A percentile compares a stretch with the other conserved stretches of the same genome.
Evolutionary conservation across 2,329 filamentous ascomycete species (phyloP).

Genomic region (Rhynchosporium graminicola): DNA sequence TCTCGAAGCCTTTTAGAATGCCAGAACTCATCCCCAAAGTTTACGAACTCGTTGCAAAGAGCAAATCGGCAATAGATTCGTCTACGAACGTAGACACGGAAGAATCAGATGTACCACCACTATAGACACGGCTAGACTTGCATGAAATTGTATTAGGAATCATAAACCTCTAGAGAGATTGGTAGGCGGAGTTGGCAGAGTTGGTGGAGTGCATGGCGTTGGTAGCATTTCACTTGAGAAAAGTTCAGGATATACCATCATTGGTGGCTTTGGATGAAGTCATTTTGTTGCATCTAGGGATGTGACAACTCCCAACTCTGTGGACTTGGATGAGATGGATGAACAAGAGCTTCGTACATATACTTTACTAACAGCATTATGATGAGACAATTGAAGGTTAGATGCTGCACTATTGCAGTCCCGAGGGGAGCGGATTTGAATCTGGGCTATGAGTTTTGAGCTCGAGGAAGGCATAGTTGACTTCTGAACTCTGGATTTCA

Average conservation of each 20-base stretch:
- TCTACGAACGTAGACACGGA: background rate
- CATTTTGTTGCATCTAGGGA: background rate
- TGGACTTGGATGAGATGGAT: no score
- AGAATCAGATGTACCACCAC: conserved; percentile 3
- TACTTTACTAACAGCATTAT: no score
- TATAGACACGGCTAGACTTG: background rate
- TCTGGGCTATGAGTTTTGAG: no score
- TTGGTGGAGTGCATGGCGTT: background rate
- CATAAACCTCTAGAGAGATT: background rate
- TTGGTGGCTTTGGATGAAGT: background rate
- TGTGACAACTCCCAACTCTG: no score
- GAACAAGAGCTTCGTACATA: no score
- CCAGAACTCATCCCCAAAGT: conserved; percentile 70
- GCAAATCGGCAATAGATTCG: conserved; percentile 12
- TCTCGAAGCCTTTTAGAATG: conserved; percentile 79
- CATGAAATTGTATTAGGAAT: background rate
- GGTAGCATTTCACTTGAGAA: background rate
- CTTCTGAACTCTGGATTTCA: no score
- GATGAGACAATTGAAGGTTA: no score
- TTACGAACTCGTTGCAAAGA: conserved; percentile 45
- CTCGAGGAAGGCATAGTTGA: no score
- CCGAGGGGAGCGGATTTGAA: no score
- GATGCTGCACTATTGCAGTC: no score
- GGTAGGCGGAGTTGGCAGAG: background rate
- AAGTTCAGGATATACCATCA: conserved; percentile 1